Evolutionary conservation across 129 eudicot genomes (phyloP), one percentile per base, ranked within the genome.

Genomic region (Centrapalus pauciflorus): DNA sequence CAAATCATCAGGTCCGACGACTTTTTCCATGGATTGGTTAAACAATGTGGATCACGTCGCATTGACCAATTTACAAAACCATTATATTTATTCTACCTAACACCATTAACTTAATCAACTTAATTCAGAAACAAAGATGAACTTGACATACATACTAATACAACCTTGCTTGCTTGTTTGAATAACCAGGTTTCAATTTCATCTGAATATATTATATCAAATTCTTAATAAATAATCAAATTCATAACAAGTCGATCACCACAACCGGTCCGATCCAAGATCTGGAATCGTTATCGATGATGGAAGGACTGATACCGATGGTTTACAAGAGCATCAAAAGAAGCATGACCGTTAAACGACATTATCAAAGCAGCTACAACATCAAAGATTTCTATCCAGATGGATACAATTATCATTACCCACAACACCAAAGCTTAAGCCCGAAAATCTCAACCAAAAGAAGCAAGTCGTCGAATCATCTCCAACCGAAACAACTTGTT

Each of bases 221-320:
- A 24, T 48, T 48, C 11, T 14, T 7, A 14, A 48, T 24, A 23
- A 48, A 48, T 16, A 17, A 41, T 30, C 43, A 29, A 56, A 28
- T 13, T 17, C 0, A 6, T 32, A 4, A 57, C 9, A 57, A 13
- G 52, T n/a, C 21, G 4, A 7, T 9, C 21, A 14, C 21, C 52
- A 45, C 1, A 45, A 45, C 52, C 21, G 17, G n/a, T 34, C 37
- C 52, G 19, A 40, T n/a, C 14, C n/a, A 5, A 54, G 25, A 52
- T 8, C 51, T 52, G 13, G 76, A 59, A 32, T 8, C 25, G 1
- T 50, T 48, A 14, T 11, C 19, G 33, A 35, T 61, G 52, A 72
- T 72, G 77, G 77, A 72, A 33, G 77, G 77, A 27, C 29, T 72
- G 10, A 72, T 72, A 7, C 70, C 77, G 7, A 72, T 14, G 70